A percentile compares a stretch with the other conserved stretches of the same genome.
Conservation (phyloP, 495 filamentous ascomycete species). For the Penicillium chermesinum region DNA sequence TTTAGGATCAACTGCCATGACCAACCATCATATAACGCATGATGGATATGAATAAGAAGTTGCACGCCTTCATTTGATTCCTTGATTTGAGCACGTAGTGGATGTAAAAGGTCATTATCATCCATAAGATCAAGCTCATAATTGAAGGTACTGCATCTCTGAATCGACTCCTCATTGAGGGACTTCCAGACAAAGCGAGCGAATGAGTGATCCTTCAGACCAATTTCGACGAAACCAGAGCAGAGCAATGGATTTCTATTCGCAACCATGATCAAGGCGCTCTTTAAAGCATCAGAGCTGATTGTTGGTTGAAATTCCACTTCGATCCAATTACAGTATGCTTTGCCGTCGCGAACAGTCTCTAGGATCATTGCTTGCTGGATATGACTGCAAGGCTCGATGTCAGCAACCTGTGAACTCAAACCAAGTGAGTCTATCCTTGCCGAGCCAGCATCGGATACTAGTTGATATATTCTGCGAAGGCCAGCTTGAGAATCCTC, state of each 20-base stretch:
- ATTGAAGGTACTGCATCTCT: slow-evolving; percentile 24
- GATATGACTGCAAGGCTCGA: slow-evolving; percentile 61
- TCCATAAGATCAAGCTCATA: slow-evolving; percentile 22
- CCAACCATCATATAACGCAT: slow-evolving; percentile 83
- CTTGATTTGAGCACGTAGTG: slow-evolving; percentile 52
- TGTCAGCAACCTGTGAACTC: slow-evolving; percentile 38
- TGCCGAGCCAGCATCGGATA: slow-evolving; percentile 20
- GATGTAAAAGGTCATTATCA: slow-evolving; percentile 47
- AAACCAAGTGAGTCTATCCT: slow-evolving; percentile 18
- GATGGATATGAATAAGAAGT: slow-evolving; percentile 54
- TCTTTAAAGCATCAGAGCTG: slow-evolving; percentile 27
- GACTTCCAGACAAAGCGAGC: slow-evolving; percentile 57
- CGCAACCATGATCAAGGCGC: slow-evolving; percentile 44
- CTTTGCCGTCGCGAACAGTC: slow-evolving; percentile 45
- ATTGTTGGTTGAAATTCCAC: slow-evolving; percentile 41
- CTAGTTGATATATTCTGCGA: slow-evolving; percentile 14
- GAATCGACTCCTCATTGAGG: slow-evolving; percentile 39
- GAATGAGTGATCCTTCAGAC: slow-evolving; percentile 43
- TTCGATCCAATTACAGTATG: slow-evolving; percentile 74
- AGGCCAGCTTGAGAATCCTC: slow-evolving; percentile 15
- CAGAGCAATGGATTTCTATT: slow-evolving; percentile 59
- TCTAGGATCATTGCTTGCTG: slow-evolving; percentile 76
- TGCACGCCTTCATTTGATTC: slow-evolving; percentile 22
- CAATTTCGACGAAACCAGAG: slow-evolving; percentile 58
- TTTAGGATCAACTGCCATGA: slow-evolving; percentile 65